Base-by-base conservation (phyloP, 805 yeast species). In the Yamadazyma sp. region DNA sequence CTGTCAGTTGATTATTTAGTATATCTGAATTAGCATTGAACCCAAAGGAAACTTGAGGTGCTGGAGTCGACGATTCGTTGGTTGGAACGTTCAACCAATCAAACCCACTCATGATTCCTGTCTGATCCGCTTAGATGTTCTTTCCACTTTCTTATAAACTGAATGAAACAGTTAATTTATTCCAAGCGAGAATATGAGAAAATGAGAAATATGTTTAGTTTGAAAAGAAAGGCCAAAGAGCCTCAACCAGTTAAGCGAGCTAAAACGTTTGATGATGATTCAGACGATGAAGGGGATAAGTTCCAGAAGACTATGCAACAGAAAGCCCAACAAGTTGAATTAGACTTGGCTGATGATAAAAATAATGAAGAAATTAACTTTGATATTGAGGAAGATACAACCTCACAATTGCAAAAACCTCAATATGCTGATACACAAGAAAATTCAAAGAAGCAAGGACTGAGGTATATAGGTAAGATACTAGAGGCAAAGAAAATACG, bases 1-100 rank as follows among this genome's bases (percentile, higher is more conserved):
- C 14, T 22, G 19, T 11, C 36, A 32, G 36, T 6, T 23, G 13
- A 24, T 31, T 31, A 16, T 15, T 12, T 18, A 15, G 14, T 16
- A 5, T 20, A 24, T 14, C 9, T 7, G 23, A 20, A 13, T 28
- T 10, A 10, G 23, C 9, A 7, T 7, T 21, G 7, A 21, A 21
- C 9, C 75, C 73, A 50, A 76, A 75, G 2, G 80, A 74, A 5
- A 75, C 80, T 17, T 60, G 65, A 3, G 80, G 80, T 7, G 76
- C 77, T 30, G 70, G 69, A 8, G 57, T 39, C 1, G 27, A 29
- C 20, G 35, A 31, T 2, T 40, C 28, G 11, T 39, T 46, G 5
- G 11, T 18, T 4, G 19, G 16, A 33, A 12, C 55, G 39, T 72
- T 72, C 31, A 74, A 53, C 80, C 80, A 75, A 45, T 75, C 79